These are phyloP conservation scores for Dactylella cylindrospora DNA, from an alignment of 2,329 filamentous ascomycete species.

Conservation along the genomic window DNA sequence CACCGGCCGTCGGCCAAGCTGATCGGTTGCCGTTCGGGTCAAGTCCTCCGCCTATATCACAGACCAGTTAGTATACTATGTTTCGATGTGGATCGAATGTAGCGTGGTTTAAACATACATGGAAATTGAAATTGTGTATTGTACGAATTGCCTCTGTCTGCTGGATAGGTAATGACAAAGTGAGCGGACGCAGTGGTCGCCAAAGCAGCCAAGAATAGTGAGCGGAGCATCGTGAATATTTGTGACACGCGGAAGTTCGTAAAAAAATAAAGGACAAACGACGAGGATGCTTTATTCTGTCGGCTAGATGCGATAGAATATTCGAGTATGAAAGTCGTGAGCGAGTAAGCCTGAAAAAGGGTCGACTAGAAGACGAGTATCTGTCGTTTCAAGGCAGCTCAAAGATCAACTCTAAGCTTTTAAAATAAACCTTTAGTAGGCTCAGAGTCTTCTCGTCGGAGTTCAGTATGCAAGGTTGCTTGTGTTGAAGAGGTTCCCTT, in stretches of 20 bases:
- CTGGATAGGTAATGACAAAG: conserved; percentile 60
- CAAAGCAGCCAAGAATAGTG: conserved; percentile 21
- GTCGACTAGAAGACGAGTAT: background rate
- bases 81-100: background rate
- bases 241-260: too few relatives aligned
- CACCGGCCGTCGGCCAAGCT: conserved; percentile 55
- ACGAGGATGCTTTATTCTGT: too few relatives aligned
- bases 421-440: too few relatives aligned
- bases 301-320: too few relatives aligned
- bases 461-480: background rate
- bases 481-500: conserved; percentile 8
- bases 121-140: conserved; percentile 51
- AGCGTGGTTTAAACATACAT: conserved; percentile 46
- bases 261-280: background rate
- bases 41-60: conserved; percentile 26
- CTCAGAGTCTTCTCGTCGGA: background rate
- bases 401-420: conserved; percentile 42
- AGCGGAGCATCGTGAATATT: conserved; percentile 36
- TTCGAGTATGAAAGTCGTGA: background rate
- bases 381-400: conserved; percentile 6
- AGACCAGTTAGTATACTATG: background rate
- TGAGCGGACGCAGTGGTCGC: conserved; percentile 56
- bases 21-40: conserved; percentile 53
- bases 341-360: conserved; percentile 6
- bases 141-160: conserved; percentile 57